A percentile compares a stretch with the other conserved stretches of the same genome.
phyloP scores from a whole-genome alignment of 148 eudicot species.

The Cornus florida region DNA sequence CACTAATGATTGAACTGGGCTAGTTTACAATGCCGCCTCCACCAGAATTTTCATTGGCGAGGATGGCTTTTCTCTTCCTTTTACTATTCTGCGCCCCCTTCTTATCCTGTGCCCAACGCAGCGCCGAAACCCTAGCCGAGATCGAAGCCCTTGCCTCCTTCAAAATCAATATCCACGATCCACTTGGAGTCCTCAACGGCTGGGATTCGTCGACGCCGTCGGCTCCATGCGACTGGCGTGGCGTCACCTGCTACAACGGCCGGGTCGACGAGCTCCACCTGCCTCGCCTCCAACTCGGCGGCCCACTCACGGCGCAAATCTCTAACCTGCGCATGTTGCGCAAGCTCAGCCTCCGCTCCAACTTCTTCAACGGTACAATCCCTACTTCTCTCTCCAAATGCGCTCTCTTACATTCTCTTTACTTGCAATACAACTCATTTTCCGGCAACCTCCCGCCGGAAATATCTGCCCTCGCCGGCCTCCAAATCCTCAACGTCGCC shows the following conservation, averaged over 20 bases:
- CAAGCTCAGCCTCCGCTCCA: conserved; percentile 59
- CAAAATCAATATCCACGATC: conserved; percentile 38
- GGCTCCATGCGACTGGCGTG: conserved; percentile 54
- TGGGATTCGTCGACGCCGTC: conserved; percentile 29
- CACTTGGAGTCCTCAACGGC: conserved; percentile 24
- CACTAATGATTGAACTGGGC: neutral
- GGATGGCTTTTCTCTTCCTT: neutral
- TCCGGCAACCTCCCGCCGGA: conserved; percentile 35
- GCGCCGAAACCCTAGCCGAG: conserved; percentile 12
- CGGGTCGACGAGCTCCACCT: conserved; percentile 41
- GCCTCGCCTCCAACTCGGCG: conserved; percentile 43
- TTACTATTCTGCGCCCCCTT: neutral
- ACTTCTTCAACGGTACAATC: conserved; percentile 45
- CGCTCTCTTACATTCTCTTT: conserved; percentile 35
- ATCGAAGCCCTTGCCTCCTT: conserved; percentile 26
- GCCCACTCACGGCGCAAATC: conserved; percentile 30
- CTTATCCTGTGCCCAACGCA: conserved; percentile 6
- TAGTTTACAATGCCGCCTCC: neutral
- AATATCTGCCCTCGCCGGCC: conserved; percentile 32
- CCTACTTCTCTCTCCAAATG: conserved; percentile 41
- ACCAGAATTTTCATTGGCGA: conserved; percentile 7
- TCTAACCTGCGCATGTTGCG: conserved; percentile 40
- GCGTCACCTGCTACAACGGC: conserved; percentile 33
- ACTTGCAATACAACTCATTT: conserved; percentile 46
- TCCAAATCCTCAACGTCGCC: conserved; percentile 39